Evolutionary conservation across 1,139 yeast species (phyloP), one percentile per base, ranked within the genome.

Genomic region (Wickerhamomyces sp.): DNA sequence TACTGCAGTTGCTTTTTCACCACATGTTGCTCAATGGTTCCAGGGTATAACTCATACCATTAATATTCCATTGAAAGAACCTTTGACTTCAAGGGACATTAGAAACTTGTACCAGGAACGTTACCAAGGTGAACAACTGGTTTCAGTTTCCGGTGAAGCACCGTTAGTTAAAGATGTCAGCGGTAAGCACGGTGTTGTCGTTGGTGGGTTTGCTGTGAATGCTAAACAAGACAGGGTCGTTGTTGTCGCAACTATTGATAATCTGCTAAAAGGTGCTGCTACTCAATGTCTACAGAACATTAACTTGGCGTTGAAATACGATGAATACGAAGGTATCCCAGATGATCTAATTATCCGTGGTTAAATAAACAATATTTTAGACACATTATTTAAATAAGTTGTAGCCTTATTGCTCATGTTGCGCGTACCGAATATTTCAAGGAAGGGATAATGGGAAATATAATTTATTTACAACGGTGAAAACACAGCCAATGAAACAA

Each of bases 1-100:
- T 6, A 65, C 70, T 36, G 77, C 78, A 29, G 90, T 92, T 40
- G 92, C 96, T 3, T 92, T 92, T 63, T 80, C 86, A 52, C 98
- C 99, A 19, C 98, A 92, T 58, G 98, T 92, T 43, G 98, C 97
- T 3, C 95, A 86, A 63, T 92, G 98, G 98, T 92, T 94, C 78
- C 97, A 92, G 67, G 98, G 99, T 52, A 92, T 92, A 53, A 74
- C 96, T 2, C 87, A 85, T 59, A 92, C 99, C 20, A 83, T 92
- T 45, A 81, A 88, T 39, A 86, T 92, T 45, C 98, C 98, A 39
- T 76, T 92, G 57, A 81, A 78, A 56, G 70, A 72, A 47, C 76
- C 81, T 35, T 68, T 90, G 53, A 77, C 94, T 12, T 74, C 92
- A 9, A 78, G 95, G 59, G 95, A 88, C 43, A 76, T 89, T 50